Base-by-base conservation (phyloP, 73 alveolate genomes). In the Paramecium sonneborni region DNA sequence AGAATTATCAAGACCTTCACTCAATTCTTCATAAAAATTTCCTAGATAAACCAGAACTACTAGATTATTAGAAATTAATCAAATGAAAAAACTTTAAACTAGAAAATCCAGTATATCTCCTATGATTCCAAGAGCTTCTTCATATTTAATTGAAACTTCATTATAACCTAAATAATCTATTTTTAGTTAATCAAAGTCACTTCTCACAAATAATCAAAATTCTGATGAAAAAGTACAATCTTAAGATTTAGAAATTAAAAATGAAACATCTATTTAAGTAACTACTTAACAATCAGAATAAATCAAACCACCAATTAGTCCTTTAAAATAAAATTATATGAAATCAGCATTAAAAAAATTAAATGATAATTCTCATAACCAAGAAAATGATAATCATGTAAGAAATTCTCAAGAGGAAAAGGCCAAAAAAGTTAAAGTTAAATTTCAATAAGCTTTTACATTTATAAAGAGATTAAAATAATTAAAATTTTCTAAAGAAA, bases 61-160 rank as follows among this genome's bases (percentile, higher is more conserved):
- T 2, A 62, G 84, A 62, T 62, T 62, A 62, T 26, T 62, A n/a
- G 84, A 62, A 62, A 26, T 62, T 0, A 62, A 62, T 62, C 44
- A 62, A 62, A 30, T 62, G 44, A 62, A 62, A 32, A 62, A 62
- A 62, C 8, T 62, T n/a, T 52, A 52, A 62, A 46, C 84, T 30
- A 26, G 84, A 30, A 62, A 62, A 62, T 62, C 84, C 24, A 62
- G 84, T 62, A 62, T 62, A 23, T 62, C 84, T 0, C 84, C 84
- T 11, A 62, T 62, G 84, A 62, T 62, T 62, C 84, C 84, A 1
- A 62, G 84, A 62, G 24, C 48, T 11, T 62, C 84, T 5, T 62
- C 84, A 14, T 62, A 62, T 62, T 3, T 62, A 30, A 62, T 62
- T 62, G 84, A 62, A 62, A 26, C 84, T 62, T 30, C 20, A 62